phyloP scores from a whole-genome alignment of 345 rosid genomes.

The Dovyalis caffra region DNA sequence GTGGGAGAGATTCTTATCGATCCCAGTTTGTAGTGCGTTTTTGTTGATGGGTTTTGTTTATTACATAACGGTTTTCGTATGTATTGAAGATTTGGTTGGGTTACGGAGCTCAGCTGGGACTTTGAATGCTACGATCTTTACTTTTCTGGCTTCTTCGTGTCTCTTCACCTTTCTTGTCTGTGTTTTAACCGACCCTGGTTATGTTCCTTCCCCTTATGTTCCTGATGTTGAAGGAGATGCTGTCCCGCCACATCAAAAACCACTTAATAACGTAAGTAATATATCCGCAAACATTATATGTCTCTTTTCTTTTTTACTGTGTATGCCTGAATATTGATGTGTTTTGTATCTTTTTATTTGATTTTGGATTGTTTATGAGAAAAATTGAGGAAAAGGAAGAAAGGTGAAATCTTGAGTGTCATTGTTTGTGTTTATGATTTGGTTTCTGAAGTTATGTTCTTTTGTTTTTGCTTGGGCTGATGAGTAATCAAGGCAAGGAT shows the following conservation, averaged over 20 bases:
- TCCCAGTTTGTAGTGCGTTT: constrained; percentile 51
- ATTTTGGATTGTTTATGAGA: not conserved
- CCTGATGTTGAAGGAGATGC: constrained; percentile 58
- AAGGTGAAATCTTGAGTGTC: not conserved
- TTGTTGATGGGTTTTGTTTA: constrained; percentile 49
- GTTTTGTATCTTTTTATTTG: not conserved
- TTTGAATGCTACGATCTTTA: constrained; percentile 46
- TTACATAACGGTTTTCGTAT: constrained; percentile 49
- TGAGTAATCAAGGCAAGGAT: not conserved
- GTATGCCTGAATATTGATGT: not conserved
- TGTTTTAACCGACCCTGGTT: constrained; percentile 58
- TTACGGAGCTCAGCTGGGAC: constrained; percentile 55
- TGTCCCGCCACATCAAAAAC: constrained; percentile 28
- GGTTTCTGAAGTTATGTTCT: not conserved
- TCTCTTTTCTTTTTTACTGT: not conserved
- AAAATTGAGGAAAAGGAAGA: not conserved
- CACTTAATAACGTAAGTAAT: constrained; percentile 29
- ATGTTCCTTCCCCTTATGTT: constrained; percentile 48
- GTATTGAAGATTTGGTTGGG: constrained; percentile 55
- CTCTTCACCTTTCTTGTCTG: constrained; percentile 42
- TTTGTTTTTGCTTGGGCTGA: not conserved
- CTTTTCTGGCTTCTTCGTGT: constrained; percentile 43
- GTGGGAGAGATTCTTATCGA: constrained; percentile 47
- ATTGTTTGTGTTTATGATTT: not conserved
- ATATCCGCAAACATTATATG: not conserved